Percentiles rank a stretch among this genome's conserved stretches.
Conservation (phyloP, 208 protist genomes). For the Wallacemonas sp. region DNA sequence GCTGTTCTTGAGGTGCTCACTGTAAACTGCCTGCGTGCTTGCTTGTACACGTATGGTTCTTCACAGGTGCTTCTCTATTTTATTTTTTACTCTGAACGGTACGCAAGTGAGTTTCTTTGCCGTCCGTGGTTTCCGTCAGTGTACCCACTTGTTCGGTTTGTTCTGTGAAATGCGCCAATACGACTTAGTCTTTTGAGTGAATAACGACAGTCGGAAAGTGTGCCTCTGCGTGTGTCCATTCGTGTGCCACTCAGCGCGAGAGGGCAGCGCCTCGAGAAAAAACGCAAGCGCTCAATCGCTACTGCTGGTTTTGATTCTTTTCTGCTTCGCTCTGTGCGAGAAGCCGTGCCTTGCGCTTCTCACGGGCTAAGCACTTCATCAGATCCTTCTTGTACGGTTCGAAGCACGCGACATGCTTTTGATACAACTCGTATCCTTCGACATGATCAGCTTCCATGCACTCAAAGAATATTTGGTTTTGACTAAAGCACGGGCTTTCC, state of each 20-base stretch:
- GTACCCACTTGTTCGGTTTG: too few species aligned
- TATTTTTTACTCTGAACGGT: too few species aligned
- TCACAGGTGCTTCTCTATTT: too few species aligned
- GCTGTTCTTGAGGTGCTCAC: too few species aligned
- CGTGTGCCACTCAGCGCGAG: too few species aligned
- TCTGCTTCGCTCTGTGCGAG: neutral
- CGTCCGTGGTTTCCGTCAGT: too few species aligned
- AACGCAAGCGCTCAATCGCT: too few species aligned
- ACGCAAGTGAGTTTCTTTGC: too few species aligned
- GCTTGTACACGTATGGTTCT: too few species aligned
- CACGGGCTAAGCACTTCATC: conserved; percentile 81
- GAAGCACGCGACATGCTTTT: conserved; percentile 87
- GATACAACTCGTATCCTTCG: conserved; percentile 76
- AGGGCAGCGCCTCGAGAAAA: too few species aligned
- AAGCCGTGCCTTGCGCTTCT: conserved; percentile 54
- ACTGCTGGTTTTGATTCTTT: neutral
- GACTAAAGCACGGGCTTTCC: conserved; percentile 58
- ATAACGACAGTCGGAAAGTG: neutral
- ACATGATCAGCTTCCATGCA: conserved; percentile 83
- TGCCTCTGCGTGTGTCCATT: too few species aligned
- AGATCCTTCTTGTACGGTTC: conserved; percentile 84
- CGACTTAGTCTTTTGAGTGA: neutral
- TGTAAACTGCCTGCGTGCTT: too few species aligned
- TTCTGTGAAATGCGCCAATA: conserved; percentile 8
- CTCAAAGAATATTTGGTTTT: conserved; percentile 64